Base-by-base conservation (phyloP, 805 yeast genomes). In the Scheffersomyces ergatensis region DNA sequence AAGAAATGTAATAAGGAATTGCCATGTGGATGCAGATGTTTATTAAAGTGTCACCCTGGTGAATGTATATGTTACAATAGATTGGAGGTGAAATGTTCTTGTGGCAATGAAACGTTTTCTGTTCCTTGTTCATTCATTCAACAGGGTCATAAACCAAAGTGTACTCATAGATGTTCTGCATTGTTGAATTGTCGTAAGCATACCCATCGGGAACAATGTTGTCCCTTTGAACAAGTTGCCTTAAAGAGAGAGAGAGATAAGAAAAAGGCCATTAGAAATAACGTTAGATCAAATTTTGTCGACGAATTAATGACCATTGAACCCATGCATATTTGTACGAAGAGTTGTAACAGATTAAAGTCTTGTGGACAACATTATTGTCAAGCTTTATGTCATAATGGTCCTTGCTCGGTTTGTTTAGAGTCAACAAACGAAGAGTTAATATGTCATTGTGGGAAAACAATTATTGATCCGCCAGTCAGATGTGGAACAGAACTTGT, bases 391-490 rank as follows among this genome's bases (percentile, higher is more conserved):
- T 88, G 95, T 51, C 96, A 88, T 59, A 65, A 78, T 12, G 96
- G 96, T 0, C 76, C 84, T 2, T 88, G 96, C 62, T 77, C 80
- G 3, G 85, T 89, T 11, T 88, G 96, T 57, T 58, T 85, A 36
- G 95, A 87, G 53, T 82, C 92, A 4, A 75, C 85, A n/a, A 77
- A 82, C 31, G 88, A 85, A 15, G 96, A 88, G 56, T 65, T 85
- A 49, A 76, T 80, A 2, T 88, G 96, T 55, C 75, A 83, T 36
- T 88, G 96, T 67, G 95, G 96, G 2, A 71, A 74, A 47, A 88
- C 96, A 0, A 74, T 85, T 3, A 70, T 88, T 5, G 74, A 72
- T 16, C 96, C 95, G 0, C 96, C 96, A 0, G 88, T 87, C 8
- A 67, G 96, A 48, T 88, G 96, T 65, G 96, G 96, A 12, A 78